These are phyloP conservation scores for Pseudonitzschia delicatissima DNA, from an alignment of 108 stramenopile genomes.

Conservation along the genomic window DNA sequence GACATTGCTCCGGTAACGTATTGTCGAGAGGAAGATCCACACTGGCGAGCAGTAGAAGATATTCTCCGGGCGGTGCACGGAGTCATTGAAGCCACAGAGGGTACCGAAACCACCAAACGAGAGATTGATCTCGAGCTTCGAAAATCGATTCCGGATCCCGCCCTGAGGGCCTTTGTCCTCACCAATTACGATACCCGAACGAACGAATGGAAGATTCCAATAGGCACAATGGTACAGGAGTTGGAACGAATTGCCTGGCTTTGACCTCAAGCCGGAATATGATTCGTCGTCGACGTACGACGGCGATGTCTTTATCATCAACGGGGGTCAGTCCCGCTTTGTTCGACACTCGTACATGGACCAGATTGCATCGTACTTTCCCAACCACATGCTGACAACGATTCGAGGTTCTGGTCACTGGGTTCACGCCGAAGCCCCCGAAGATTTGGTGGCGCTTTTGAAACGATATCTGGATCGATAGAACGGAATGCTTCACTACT, in stretches of 20 bases:
- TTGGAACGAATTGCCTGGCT: constrained; percentile 80
- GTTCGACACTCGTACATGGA: constrained; percentile 80
- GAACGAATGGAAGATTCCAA: constrained; percentile 79
- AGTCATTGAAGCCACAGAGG: constrained; percentile 31
- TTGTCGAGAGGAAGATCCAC: constrained; percentile 37
- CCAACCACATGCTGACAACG: constrained; percentile 87
- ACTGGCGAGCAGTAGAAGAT: constrained; percentile 83
- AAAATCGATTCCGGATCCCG: constrained; percentile 72
- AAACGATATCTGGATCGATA: constrained; percentile 80
- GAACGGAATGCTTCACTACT: constrained; percentile 4
- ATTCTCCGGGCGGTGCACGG: constrained; percentile 66
- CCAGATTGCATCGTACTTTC: constrained; percentile 81
- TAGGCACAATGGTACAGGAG: constrained; percentile 69
- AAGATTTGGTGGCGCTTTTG: constrained; percentile 71
- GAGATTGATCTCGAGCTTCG: constrained; percentile 63
- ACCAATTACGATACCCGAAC: constrained; percentile 75
- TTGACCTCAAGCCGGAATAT: constrained; percentile 39
- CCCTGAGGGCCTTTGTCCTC: constrained; percentile 83
- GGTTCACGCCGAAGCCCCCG: constrained; percentile 93
- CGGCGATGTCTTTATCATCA: constrained; percentile 85
- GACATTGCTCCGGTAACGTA: constrained; percentile 92
- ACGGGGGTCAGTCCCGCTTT: constrained; percentile 89
- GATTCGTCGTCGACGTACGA: constrained; percentile 29
- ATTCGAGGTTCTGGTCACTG: constrained; percentile 92
- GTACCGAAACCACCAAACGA: constrained; percentile 19